A percentile compares a stretch with the other conserved stretches of the same genome.
Evolutionary conservation across 805 yeast species (phyloP).

Genomic region (Metschnikowia lachancei): DNA sequence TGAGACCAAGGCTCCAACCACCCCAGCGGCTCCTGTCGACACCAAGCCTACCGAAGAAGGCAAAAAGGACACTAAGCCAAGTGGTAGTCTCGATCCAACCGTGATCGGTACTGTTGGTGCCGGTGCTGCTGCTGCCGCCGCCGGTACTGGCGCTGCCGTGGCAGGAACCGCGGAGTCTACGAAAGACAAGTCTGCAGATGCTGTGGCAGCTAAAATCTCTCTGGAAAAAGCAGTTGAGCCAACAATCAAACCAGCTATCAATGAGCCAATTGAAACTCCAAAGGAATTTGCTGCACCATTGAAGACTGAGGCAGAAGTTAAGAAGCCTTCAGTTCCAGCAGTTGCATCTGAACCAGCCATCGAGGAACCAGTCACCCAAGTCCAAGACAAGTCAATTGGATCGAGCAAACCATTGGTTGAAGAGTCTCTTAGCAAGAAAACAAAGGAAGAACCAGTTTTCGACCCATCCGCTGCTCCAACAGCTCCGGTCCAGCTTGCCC

Average conservation of each 20-base stretch:
- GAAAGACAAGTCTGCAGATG: conserved; percentile 3
- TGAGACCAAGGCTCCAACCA: background rate
- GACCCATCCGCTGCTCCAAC: conserved; percentile 1
- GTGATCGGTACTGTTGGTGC: conserved; percentile 17
- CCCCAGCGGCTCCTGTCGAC: background rate
- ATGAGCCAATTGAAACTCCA: conserved; percentile 11
- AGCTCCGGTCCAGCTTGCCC: conserved; percentile 8
- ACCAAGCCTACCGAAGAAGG: conserved; percentile 11
- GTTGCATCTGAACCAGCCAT: conserved; percentile 6
- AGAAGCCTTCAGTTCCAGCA: background rate
- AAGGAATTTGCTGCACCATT: background rate
- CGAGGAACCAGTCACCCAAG: conserved; percentile 3
- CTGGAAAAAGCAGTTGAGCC: conserved; percentile 9
- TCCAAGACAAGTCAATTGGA: conserved; percentile 11
- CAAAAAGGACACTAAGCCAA: conserved; percentile 3
- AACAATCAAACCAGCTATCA: conserved; percentile 13
- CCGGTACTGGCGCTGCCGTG: conserved; percentile 12
- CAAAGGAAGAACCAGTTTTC: background rate
- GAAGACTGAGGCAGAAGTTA: background rate
- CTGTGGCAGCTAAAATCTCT: conserved; percentile 9
- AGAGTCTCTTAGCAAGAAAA: background rate
- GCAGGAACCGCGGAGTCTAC: conserved; percentile 7
- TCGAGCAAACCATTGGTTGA: conserved; percentile 10
- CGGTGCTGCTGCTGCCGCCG: conserved; percentile 19
- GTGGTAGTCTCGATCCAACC: conserved; percentile 19